Conservation (phyloP, 495 filamentous ascomycete species). For the Glonium stellatum region DNA sequence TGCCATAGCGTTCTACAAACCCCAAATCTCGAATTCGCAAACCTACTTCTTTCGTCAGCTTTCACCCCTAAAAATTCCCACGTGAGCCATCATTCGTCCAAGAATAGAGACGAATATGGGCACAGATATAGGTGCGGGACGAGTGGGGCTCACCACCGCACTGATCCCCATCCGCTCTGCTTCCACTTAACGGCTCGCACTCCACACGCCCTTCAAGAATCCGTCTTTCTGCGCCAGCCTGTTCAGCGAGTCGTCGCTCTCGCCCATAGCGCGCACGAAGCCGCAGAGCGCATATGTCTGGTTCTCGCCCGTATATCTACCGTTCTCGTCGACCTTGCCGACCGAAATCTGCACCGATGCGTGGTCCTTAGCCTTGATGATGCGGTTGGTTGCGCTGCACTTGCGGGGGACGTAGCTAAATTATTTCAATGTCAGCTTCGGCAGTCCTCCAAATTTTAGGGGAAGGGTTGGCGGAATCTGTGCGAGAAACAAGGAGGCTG, state of each 20-base stretch:
- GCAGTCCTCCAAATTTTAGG: background rate
- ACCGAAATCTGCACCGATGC: constrained; percentile 41
- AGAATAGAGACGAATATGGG: too few species aligned
- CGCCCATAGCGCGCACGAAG: constrained; percentile 95
- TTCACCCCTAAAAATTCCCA: constrained; percentile 3
- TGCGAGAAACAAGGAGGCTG: constrained; percentile 4
- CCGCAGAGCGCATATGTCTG: constrained; percentile 95
- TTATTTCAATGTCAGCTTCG: background rate
- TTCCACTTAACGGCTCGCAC: constrained; percentile 62
- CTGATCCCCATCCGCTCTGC: constrained; percentile 21
- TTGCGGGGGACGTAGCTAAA: constrained; percentile 84
- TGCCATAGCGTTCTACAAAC: constrained; percentile 4
- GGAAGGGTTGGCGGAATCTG: constrained; percentile 17
- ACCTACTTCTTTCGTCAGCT: constrained; percentile 12
- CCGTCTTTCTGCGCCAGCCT: constrained; percentile 91
- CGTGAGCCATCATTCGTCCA: background rate
- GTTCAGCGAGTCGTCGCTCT: constrained; percentile 96
- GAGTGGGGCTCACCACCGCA: constrained; percentile 9
- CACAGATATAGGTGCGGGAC: too few species aligned
- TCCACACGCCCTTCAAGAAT: constrained; percentile 94
- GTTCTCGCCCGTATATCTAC: constrained; percentile 94
- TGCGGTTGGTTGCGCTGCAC: constrained; percentile 50
- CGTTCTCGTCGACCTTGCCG: constrained; percentile 54
- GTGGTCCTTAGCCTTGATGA: constrained; percentile 94
- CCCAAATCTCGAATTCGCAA: constrained; percentile 1